phyloP scores from a whole-genome alignment of 768 basidiomycete species.

The Leccinum disarticulatum region DNA sequence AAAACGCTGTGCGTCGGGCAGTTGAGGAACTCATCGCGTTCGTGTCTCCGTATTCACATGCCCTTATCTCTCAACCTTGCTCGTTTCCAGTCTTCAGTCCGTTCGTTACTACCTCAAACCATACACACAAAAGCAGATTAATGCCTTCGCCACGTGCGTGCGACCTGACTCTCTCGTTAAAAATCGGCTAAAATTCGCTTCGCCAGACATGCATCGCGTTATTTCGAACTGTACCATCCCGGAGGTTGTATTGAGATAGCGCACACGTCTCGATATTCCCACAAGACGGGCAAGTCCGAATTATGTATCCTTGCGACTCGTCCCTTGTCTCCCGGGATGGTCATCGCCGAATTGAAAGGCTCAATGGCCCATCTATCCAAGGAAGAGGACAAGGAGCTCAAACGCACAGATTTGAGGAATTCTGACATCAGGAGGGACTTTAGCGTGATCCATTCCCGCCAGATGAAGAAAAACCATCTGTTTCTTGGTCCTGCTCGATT shows the following conservation, averaged over 20 bases:
- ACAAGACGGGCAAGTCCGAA: constrained; percentile 86
- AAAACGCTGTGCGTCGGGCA: constrained; percentile 62
- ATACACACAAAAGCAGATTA: constrained; percentile 82
- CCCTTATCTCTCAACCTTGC: constrained; percentile 13
- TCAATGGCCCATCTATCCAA: constrained; percentile 88
- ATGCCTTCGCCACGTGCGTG: constrained; percentile 90
- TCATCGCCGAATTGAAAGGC: constrained; percentile 85
- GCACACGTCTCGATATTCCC: constrained; percentile 84
- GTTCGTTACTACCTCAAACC: constrained; percentile 76
- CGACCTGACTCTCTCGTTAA: constrained; percentile 25
- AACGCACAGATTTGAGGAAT: constrained; percentile 70
- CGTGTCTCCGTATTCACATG: constrained; percentile 34
- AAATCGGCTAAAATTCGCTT: constrained; percentile 27
- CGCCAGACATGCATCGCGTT: constrained; percentile 79
- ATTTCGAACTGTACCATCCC: constrained; percentile 85
- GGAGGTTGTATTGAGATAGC: constrained; percentile 84
- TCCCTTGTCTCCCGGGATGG: constrained; percentile 60
- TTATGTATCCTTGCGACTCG: constrained; percentile 85
- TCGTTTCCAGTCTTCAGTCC: constrained; percentile 55
- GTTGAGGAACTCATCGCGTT: constrained; percentile 79
- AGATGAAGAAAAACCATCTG: constrained; percentile 89
- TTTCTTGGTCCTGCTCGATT: constrained; percentile 91
- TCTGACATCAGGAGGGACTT: constrained; percentile 82
- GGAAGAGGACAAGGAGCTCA: constrained; percentile 83
- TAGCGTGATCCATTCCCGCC: constrained; percentile 88